A percentile compares a stretch with the other conserved stretches of the same genome.
Evolutionary conservation across 2,329 filamentous ascomycete genomes (phyloP).

Genomic region (Ascochyta pisi): DNA sequence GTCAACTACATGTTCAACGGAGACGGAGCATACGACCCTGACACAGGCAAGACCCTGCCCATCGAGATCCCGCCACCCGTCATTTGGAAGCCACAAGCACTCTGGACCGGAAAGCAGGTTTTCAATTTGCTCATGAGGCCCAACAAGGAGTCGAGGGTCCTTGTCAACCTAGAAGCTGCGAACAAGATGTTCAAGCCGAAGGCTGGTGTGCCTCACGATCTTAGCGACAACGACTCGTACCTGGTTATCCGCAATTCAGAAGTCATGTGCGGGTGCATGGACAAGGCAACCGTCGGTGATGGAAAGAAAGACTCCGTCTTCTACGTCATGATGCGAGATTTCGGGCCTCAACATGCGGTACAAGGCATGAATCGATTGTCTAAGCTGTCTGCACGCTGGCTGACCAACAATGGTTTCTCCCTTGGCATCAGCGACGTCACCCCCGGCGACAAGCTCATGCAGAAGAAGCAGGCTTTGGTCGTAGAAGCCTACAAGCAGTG

Average conservation of each 20-base stretch:
- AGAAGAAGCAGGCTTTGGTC: conserved; percentile 78
- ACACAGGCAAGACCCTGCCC: conserved; percentile 60
- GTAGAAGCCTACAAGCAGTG: conserved; percentile 79
- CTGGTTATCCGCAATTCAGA: conserved; percentile 95
- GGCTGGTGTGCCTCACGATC: conserved; percentile 74
- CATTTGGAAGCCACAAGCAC: conserved; percentile 80
- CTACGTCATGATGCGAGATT: conserved; percentile 95
- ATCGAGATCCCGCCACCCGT: conserved; percentile 88
- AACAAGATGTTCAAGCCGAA: conserved; percentile 80
- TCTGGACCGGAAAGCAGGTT: conserved; percentile 98
- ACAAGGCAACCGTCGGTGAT: conserved; percentile 95
- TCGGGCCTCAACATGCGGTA: conserved; percentile 85
- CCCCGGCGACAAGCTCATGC: conserved; percentile 73
- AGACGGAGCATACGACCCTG: conserved; percentile 58
- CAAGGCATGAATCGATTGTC: conserved; percentile 93
- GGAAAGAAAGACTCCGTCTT: conserved; percentile 99
- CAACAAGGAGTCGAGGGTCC: conserved; percentile 80
- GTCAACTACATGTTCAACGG: conserved; percentile 94
- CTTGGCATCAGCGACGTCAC: conserved; percentile 96
- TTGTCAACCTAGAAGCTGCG: conserved; percentile 91
- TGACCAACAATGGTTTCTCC: conserved; percentile 92
- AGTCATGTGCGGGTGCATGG: conserved; percentile 97
- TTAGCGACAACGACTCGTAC: conserved; percentile 78
- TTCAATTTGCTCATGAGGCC: conserved; percentile 92
- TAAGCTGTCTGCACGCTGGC: conserved; percentile 84